Evolutionary conservation across 1,284 basidiomycete species (phyloP).

Genomic region (Austroboletus rostrupii): DNA sequence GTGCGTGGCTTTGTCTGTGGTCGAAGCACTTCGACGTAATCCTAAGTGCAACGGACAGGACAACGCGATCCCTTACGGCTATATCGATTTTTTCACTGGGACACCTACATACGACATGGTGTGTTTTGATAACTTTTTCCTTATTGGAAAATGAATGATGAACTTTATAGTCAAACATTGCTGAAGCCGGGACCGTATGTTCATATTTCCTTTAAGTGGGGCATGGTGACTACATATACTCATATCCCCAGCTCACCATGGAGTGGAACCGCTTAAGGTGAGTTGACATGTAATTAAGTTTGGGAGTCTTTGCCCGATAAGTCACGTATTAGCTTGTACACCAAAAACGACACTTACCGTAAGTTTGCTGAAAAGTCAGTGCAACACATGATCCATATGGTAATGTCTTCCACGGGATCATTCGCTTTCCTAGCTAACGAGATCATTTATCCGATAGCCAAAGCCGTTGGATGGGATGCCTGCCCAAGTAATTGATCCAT

Average conservation of each 20-base stretch:
- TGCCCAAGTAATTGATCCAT: slow-evolving; percentile 57
- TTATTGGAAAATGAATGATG: background rate
- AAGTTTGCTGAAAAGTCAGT: slow-evolving; percentile 49
- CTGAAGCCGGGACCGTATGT: slow-evolving; percentile 64
- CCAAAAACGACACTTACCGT: slow-evolving; percentile 56
- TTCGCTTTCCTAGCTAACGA: background rate
- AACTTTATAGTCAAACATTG: slow-evolving; percentile 52
- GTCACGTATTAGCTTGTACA: slow-evolving; percentile 43
- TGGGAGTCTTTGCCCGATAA: background rate
- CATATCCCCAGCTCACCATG: slow-evolving; percentile 38
- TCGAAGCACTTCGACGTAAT: background rate
- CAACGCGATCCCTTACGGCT: slow-evolving; percentile 52
- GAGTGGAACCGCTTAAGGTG: slow-evolving; percentile 41
- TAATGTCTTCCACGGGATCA: slow-evolving; percentile 33
- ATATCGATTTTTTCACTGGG: slow-evolving; percentile 52
- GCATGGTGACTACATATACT: background rate
- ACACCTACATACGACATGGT: slow-evolving; percentile 40
- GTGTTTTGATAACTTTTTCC: slow-evolving; percentile 15
- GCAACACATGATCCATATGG: slow-evolving; percentile 45
- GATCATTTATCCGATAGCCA: slow-evolving; percentile 9
- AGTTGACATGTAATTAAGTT: background rate
- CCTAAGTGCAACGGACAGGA: slow-evolving; percentile 31
- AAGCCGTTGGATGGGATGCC: slow-evolving; percentile 42
- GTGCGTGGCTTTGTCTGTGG: slow-evolving; percentile 32
- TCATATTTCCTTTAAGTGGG: background rate